These are phyloP conservation scores for Neurospora sp. DNA, from an alignment of 495 filamentous ascomycete species.

Conservation along the genomic window DNA sequence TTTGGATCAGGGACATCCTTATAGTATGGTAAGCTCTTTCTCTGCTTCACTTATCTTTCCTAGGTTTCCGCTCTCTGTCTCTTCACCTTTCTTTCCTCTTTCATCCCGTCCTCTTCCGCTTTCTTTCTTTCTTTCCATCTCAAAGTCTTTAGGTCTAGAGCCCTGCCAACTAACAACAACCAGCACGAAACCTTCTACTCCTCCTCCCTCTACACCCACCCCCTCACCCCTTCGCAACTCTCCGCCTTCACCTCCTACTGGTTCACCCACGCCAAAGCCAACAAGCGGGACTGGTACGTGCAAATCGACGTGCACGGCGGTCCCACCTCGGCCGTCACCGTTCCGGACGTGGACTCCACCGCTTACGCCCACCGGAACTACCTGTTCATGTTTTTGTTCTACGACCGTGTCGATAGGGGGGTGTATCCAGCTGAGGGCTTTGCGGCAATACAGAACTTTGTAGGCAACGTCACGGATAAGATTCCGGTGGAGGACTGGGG, in stretches of 20 bases:
- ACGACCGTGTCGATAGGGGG: constrained; percentile 27
- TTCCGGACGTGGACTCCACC: constrained; percentile 14
- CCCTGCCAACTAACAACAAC: constrained; percentile 1
- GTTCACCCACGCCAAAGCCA: constrained; percentile 31
- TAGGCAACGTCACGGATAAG: constrained; percentile 22
- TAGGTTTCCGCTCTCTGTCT: background rate
- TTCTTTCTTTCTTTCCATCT: constrained; percentile 11
- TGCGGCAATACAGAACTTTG: constrained; percentile 27
- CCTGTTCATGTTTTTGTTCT: constrained; percentile 34
- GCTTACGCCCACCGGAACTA: constrained; percentile 37
- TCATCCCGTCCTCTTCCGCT: constrained; percentile 8
- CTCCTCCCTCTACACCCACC: constrained; percentile 25
- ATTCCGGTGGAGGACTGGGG: constrained; percentile 24
- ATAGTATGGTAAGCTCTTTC: constrained; percentile 11
- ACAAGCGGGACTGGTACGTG: constrained; percentile 35
- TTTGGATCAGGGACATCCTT: constrained; percentile 25
- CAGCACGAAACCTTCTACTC: constrained; percentile 38
- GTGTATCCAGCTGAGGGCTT: constrained; percentile 22
- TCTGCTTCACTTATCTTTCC: background rate
- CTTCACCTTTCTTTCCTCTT: background rate
- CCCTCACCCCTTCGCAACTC: constrained; percentile 25
- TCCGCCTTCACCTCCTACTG: constrained; percentile 31
- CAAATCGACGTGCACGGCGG: constrained; percentile 38
- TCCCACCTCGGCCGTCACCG: constrained; percentile 28
- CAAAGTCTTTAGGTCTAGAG: constrained; percentile 10